Conservation (phyloP, 306 rosid genomes). For the Casuarina equisetifolia region DNA sequence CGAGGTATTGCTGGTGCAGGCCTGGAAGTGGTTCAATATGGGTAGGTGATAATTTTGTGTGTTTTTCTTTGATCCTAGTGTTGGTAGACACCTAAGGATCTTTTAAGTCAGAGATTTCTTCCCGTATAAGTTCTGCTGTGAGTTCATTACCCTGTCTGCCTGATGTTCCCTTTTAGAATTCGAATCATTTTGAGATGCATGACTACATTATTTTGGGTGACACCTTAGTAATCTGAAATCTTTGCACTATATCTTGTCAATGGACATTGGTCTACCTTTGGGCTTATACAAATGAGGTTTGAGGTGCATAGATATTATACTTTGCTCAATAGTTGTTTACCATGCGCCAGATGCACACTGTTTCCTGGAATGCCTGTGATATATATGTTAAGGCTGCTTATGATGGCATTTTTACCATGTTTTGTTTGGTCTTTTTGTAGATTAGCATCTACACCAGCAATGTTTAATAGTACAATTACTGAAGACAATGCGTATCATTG, state of each 20-base stretch:
- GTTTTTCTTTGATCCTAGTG: constrained; percentile 5
- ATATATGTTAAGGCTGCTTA: constrained; percentile 1
- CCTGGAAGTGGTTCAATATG: constrained; percentile 82
- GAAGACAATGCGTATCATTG: constrained; percentile 58
- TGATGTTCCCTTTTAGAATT: constrained; percentile 16
- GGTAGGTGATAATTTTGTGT: constrained; percentile 52
- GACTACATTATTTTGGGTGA: neutral
- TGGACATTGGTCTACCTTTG: neutral
- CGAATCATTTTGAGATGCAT: constrained; percentile 3
- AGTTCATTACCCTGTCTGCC: constrained; percentile 9
- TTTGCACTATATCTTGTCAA: neutral
- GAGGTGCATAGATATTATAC: neutral
- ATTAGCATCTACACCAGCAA: constrained; percentile 95
- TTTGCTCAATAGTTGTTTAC: constrained; percentile 12
- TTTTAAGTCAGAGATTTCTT: constrained; percentile 5
- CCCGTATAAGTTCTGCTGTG: neutral
- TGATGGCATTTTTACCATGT: constrained; percentile 20
- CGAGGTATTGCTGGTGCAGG: constrained; percentile 79
- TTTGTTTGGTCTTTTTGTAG: constrained; percentile 41
- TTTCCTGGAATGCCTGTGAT: neutral
- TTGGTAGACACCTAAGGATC: constrained; percentile 16
- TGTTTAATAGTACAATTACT: constrained; percentile 89
- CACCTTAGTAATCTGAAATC: neutral
- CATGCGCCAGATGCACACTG: neutral
- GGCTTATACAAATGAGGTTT: neutral